Base-by-base conservation (phyloP, 768 basidiomycete genomes). In the Suillus occidentalis region DNA sequence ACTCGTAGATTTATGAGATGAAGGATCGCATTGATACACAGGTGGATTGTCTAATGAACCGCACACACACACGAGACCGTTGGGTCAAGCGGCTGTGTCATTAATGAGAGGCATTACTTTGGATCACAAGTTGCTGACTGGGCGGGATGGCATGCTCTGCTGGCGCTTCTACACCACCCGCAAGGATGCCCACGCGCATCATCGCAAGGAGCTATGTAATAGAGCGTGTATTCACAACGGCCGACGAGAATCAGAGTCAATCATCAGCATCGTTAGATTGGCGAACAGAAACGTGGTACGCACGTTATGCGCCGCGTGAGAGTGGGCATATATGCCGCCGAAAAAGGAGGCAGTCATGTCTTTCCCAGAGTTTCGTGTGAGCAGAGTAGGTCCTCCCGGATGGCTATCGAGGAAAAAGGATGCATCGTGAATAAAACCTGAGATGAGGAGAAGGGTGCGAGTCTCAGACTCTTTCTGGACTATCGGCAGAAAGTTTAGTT, bases 391-490 rank as follows among this genome's bases (percentile, higher is more conserved):
- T 18, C 95, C 95, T 28, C 95, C 95, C 0, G 95, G 95, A 78
- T 94, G 92, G 61, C 87, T 82, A 63, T 89, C 87, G 40, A 88
- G 67, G 73, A 95, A 95, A 13, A 82, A 75, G 4, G 90, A 84
- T 22, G 88, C 85, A 68, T 97, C 94, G 74, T 95, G 93, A 67
- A 97, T 90, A 79, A 92, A 95, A 14, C 95, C 95, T 22, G 89
- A 86, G 43, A 96, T 80, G 60, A 94, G 83, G 49, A 96, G 78
- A 62, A 97, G 77, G 4, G 85, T 81, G 36, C 88, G 82, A 43
- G 81, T 81, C 76, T 85, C 81, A 6, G 91, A 84, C 70, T 91
- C 89, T 66, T 85, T 81, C 75, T 87, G 86, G 75, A 89, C 90
- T 92, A 69, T 18, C 63, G 20, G 6, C 53, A 47, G 14, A 43